A percentile compares a stretch with the other conserved stretches of the same genome.
These are phyloP conservation scores for Penicillium sp. DNA, from an alignment of 2,329 filamentous ascomycete genomes.

Conservation along the genomic window DNA sequence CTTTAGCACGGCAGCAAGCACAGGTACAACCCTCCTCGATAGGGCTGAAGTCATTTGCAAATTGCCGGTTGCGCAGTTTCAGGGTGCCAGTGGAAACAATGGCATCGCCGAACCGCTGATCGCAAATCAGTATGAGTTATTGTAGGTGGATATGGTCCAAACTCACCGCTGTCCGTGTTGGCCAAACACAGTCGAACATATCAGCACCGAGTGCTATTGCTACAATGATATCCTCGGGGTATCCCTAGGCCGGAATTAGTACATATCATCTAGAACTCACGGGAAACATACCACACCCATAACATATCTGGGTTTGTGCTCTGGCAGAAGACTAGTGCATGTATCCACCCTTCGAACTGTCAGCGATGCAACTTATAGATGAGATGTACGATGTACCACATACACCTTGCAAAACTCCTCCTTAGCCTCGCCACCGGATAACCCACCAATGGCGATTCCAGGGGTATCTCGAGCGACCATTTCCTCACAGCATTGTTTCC, in stretches of 20 bases:
- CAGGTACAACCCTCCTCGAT: conserved; percentile 81
- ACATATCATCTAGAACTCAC: background rate
- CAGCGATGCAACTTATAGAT: conserved; percentile 6
- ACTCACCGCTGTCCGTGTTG: conserved; percentile 76
- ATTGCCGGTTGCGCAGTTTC: conserved; percentile 73
- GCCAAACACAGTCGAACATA: conserved; percentile 99
- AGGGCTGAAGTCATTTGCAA: conserved; percentile 72
- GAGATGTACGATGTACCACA: conserved; percentile 4
- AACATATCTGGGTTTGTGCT: conserved; percentile 93
- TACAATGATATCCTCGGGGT: conserved; percentile 91
- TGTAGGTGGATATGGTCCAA: background rate
- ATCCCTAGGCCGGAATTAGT: conserved; percentile 54
- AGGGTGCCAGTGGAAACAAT: conserved; percentile 76
- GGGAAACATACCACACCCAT: conserved; percentile 72
- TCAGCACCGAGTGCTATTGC: conserved; percentile 91
- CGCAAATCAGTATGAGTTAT: conserved; percentile 1
- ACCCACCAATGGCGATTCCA: conserved; percentile 90
- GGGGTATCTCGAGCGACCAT: conserved; percentile 92
- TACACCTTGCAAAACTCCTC: conserved; percentile 80
- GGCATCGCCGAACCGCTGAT: conserved; percentile 80
- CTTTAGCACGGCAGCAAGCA: conserved; percentile 63
- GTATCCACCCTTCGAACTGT: conserved; percentile 56
- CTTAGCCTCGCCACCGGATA: conserved; percentile 94
- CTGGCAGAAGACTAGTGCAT: conserved; percentile 78
- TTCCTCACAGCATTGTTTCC: conserved; percentile 71